Evolutionary conservation across 306 rosid genomes (phyloP).

Genomic region (Cucurbita moschata): DNA sequence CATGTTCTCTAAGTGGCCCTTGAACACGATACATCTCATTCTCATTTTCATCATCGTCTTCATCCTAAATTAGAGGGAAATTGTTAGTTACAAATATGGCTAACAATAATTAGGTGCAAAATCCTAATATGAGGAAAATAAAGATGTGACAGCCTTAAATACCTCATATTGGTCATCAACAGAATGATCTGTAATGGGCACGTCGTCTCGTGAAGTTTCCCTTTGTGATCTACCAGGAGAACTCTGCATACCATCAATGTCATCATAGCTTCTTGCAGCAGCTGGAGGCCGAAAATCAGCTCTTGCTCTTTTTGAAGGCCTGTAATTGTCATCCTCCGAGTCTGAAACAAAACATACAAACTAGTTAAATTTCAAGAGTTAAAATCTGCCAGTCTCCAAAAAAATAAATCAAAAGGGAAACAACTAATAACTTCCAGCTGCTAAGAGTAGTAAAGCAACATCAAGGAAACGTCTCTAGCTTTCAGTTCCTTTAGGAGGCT

Average conservation of each 20-base stretch:
- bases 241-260: slow-evolving; percentile 59
- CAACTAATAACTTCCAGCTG: neutral
- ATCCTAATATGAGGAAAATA: neutral
- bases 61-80: slow-evolving; percentile 38
- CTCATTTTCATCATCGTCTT: slow-evolving; percentile 55
- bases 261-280: slow-evolving; percentile 41
- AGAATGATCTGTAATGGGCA: slow-evolving; percentile 80
- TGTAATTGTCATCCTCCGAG: slow-evolving; percentile 72
- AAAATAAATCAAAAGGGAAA: neutral
- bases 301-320: slow-evolving; percentile 78
- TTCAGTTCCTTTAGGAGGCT: neutral
- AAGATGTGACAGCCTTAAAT: neutral
- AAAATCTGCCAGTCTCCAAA: neutral
- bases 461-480: neutral
- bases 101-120: neutral
- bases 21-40: slow-evolving; percentile 87
- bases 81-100: neutral
- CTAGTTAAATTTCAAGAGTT: no score
- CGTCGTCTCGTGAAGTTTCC: slow-evolving; percentile 60
- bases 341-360: slow-evolving; percentile 30
- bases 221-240: slow-evolving; percentile 82
- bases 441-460: neutral
- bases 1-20: slow-evolving; percentile 94
- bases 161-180: slow-evolving; percentile 72
- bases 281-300: slow-evolving; percentile 56